These are phyloP conservation scores for Amanita muscaria DNA, from an alignment of 768 basidiomycete species.

Conservation along the genomic window DNA sequence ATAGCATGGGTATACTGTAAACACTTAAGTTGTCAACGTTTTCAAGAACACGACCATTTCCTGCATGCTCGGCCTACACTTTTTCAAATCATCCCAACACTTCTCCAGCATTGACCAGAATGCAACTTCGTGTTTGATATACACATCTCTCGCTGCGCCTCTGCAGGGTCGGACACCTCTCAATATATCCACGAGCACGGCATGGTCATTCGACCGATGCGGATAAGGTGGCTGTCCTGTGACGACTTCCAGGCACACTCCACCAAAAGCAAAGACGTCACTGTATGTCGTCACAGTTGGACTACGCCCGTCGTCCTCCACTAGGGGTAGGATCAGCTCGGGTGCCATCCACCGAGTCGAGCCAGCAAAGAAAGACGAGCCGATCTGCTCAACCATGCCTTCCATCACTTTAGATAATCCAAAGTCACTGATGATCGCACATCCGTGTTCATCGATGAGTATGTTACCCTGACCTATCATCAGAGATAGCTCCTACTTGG, in stretches of 20 bases:
- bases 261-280: constrained; percentile 55
- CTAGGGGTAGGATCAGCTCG: constrained; percentile 42
- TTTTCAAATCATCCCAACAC: constrained; percentile 35
- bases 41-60: constrained; percentile 23
- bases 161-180: constrained; percentile 40
- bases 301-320: constrained; percentile 33
- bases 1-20: too few species aligned
- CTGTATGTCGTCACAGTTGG: constrained; percentile 43
- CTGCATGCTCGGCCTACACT: constrained; percentile 34
- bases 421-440: constrained; percentile 53
- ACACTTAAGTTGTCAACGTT: constrained; percentile 13
- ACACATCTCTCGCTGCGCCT: constrained; percentile 21
- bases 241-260: constrained; percentile 43
- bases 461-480: constrained; percentile 39
- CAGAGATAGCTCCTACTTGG: neutral
- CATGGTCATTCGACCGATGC: constrained; percentile 44
- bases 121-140: constrained; percentile 21
- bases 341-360: constrained; percentile 53
- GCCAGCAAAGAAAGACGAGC: constrained; percentile 39
- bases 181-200: constrained; percentile 47
- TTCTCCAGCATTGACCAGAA: constrained; percentile 38
- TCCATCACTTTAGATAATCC: constrained; percentile 52
- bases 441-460: constrained; percentile 42
- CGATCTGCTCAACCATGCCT: constrained; percentile 33
- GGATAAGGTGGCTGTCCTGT: constrained; percentile 45